Evolutionary conservation across 805 yeast species (phyloP).

Genomic region (Torulaspora maleeae): DNA sequence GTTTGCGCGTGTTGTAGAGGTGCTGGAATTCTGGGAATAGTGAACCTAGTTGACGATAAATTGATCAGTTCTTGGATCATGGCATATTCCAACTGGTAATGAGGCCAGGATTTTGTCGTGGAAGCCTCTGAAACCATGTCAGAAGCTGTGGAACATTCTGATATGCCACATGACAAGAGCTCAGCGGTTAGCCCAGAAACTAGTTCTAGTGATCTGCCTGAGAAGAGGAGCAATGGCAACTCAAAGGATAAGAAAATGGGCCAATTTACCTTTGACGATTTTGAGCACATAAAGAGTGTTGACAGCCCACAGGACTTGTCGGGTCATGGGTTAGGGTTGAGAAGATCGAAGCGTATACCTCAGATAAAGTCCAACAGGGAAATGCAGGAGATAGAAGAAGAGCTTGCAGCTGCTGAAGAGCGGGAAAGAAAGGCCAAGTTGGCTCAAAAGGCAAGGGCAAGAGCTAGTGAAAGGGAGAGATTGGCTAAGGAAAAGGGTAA

Average conservation of each 20-base stretch:
- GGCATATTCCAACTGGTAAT: background rate
- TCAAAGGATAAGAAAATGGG: slow-evolving; percentile 15
- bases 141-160: slow-evolving; percentile 4
- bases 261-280: slow-evolving; percentile 32
- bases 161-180: slow-evolving; percentile 2
- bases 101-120: background rate
- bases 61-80: slow-evolving; percentile 5
- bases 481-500: slow-evolving; percentile 13
- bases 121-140: slow-evolving; percentile 5
- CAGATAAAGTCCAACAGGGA: slow-evolving; percentile 20
- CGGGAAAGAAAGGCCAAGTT: slow-evolving; percentile 10
- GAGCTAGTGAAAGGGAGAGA: slow-evolving; percentile 13
- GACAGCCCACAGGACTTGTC: slow-evolving; percentile 14
- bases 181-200: slow-evolving; percentile 14
- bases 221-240: slow-evolving; percentile 1
- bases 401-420: slow-evolving; percentile 14
- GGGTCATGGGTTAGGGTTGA: slow-evolving; percentile 13
- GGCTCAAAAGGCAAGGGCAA: slow-evolving; percentile 12
- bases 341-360: slow-evolving; percentile 28
- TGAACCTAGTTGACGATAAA: slow-evolving; percentile 3
- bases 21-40: slow-evolving; percentile 12
- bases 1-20: slow-evolving; percentile 10
- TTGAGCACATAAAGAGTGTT: slow-evolving; percentile 24
- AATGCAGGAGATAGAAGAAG: slow-evolving; percentile 16
- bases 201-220: slow-evolving; percentile 4